Conservation (phyloP, 345 rosid genomes). For the Acer campestre region DNA sequence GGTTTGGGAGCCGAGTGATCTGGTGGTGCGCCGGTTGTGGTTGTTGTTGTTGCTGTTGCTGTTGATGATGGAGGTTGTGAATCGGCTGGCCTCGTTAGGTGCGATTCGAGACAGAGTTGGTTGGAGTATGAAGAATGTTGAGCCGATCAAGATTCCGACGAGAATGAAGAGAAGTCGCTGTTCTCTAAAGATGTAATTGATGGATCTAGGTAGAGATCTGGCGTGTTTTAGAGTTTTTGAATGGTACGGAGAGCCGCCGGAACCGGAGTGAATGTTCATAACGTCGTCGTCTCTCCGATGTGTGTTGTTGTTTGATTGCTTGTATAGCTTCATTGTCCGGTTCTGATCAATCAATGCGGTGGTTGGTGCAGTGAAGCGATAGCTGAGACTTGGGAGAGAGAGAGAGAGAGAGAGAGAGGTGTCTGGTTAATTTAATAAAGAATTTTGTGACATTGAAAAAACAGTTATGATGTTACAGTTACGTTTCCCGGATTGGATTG, state of each 20-base stretch:
- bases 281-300: slow-evolving; percentile 64
- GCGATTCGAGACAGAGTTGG: slow-evolving; percentile 78
- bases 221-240: slow-evolving; percentile 69
- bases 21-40: slow-evolving; percentile 20
- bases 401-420: no score
- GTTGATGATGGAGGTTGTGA: not conserved
- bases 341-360: not conserved
- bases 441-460: not conserved
- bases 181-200: slow-evolving; percentile 79
- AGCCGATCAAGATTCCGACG: slow-evolving; percentile 89
- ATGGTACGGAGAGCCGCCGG: slow-evolving; percentile 54
- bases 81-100: slow-evolving; percentile 49
- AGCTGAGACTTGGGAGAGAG: not conserved
- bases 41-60: not conserved
- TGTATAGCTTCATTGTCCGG: slow-evolving; percentile 73
- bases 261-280: slow-evolving; percentile 28
- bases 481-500: not conserved
- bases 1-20: slow-evolving; percentile 21
- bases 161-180: slow-evolving; percentile 92
- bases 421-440: no score
- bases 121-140: slow-evolving; percentile 91
- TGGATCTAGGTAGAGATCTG: slow-evolving; percentile 88
- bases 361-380: not conserved
- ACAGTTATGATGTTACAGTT: not conserved
- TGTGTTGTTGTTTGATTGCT: slow-evolving; percentile 63